Percentiles rank a stretch among this genome's conserved stretches.
Conservation (phyloP, 371 early-diverging fungal species). For the Zopfochytrium polystomum region DNA sequence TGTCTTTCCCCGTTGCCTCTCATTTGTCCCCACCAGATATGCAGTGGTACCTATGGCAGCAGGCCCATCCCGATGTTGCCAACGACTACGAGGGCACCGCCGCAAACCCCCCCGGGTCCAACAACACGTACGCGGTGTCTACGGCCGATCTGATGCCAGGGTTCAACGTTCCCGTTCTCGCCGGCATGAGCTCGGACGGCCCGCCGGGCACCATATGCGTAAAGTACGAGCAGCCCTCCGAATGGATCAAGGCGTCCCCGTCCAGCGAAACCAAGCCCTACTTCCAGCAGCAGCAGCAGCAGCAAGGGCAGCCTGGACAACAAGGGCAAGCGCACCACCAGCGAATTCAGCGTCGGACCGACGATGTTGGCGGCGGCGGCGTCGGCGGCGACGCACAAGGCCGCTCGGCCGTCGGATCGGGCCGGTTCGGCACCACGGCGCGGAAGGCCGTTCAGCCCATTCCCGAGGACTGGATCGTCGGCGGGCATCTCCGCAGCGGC, state of each 20-base stretch:
- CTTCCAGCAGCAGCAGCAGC: no score
- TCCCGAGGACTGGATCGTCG: not conserved
- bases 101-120: slow-evolving; percentile 19
- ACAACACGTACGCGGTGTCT: slow-evolving; percentile 5
- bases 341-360: no score
- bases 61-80: slow-evolving; percentile 6
- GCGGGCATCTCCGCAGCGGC: no score
- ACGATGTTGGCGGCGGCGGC: no score
- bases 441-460: slow-evolving; percentile 4
- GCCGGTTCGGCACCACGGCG: no score
- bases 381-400: no score
- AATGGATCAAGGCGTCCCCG: no score
- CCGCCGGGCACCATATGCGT: not conserved
- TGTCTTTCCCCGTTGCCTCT: no score
- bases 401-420: no score
- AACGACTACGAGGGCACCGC: slow-evolving; percentile 19
- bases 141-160: slow-evolving; percentile 25
- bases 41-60: slow-evolving; percentile 30
- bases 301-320: no score
- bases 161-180: slow-evolving; percentile 19
- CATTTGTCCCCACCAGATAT: slow-evolving; percentile 15
- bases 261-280: not conserved
- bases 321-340: no score
- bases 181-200: slow-evolving; percentile 10
- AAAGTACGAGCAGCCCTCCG: not conserved